Conservation (phyloP, 2,329 filamentous ascomycete genomes). For the Venturia aucupariae region DNA sequence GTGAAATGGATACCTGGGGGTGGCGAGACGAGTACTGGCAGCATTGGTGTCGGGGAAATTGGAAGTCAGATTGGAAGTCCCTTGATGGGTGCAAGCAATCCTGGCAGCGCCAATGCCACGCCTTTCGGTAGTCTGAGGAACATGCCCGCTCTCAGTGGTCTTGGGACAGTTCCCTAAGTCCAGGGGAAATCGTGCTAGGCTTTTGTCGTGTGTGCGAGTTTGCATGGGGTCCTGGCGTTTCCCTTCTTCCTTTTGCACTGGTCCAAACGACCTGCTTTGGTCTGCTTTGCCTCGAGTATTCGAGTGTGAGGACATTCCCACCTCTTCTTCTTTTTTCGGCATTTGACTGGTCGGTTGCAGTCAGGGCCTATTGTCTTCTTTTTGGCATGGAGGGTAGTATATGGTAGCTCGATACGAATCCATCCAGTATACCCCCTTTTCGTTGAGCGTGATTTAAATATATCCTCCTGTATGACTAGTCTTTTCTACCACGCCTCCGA, state of each 20-base stretch:
- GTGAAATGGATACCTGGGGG: slow-evolving; percentile 9
- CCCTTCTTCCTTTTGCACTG: neutral
- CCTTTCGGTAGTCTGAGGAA: slow-evolving; percentile 13
- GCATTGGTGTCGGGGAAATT: slow-evolving; percentile 12
- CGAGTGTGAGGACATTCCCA: neutral
- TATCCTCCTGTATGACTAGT: too few species aligned
- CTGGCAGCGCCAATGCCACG: slow-evolving; percentile 13
- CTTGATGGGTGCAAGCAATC: slow-evolving; percentile 10
- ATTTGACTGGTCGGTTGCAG: slow-evolving; percentile 4
- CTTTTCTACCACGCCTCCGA: too few species aligned
- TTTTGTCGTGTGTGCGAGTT: neutral
- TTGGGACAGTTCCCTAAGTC: neutral
- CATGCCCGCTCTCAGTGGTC: neutral
- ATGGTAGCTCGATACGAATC: neutral
- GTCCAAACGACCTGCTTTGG: neutral
- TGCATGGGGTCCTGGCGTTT: slow-evolving; percentile 3
- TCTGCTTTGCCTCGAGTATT: neutral
- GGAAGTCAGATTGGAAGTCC: slow-evolving; percentile 14
- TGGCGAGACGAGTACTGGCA: slow-evolving; percentile 7
- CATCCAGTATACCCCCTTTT: neutral
- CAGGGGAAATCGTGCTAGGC: neutral
- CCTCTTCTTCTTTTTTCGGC: neutral
- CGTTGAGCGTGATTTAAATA: neutral
- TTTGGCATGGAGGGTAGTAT: neutral
- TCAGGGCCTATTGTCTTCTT: neutral